Evolutionary conservation across 192 early-diverging fungal species (phyloP), one percentile per base, ranked within the genome.

Genomic region (Mortierella claussenii): DNA sequence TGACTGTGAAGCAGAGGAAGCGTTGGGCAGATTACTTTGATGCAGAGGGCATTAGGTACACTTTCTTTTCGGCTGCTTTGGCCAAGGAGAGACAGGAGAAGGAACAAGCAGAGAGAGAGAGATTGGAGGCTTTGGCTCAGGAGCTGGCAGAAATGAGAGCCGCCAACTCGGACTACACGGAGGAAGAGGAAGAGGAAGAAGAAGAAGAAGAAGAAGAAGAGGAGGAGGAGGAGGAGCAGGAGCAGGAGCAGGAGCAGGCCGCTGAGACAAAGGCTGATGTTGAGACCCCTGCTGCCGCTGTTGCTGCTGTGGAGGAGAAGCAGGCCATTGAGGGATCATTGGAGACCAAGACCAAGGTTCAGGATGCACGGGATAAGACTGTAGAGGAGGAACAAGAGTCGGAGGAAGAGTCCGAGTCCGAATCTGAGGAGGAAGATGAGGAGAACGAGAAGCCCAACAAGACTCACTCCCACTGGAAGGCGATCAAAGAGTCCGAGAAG

Each of bases 1-100:
- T 99, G 75, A 97, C 94, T 2, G 86, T 86, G 26, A 71, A 83
- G 62, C 98, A 99, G 83, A 86, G 96, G 73, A 86, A 84, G 61
- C 32, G 55, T 11, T 99, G 98, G 98, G 97, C 96, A 3, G 89
- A 92, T 59, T 93, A 94, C 69, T 96, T 98, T 82, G 90, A 94
- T 40, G 55, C 76, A 27, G 70, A 95, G 54, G 89, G 89, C 26
- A 94, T 98, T 60, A 82, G 82, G 50, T 97, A 95, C 60, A 86
- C 90, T 53, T 99, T 98, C 79, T 99, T 98, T 79, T 97, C 96
- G 21, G 98, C 98, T 57, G 90, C 89, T 28, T 65, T 93, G 49
- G 94, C 94, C 28, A 92, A 89, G 53, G 82, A 92, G 80, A 75
- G 83, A 65, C 84, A 90, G 68, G 92, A 97, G 69, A 86, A 90